A percentile compares a stretch with the other conserved stretches of the same genome.
phyloP scores from a whole-genome alignment of 352 stramenopile genomes.

The Blastocystis sp. region DNA sequence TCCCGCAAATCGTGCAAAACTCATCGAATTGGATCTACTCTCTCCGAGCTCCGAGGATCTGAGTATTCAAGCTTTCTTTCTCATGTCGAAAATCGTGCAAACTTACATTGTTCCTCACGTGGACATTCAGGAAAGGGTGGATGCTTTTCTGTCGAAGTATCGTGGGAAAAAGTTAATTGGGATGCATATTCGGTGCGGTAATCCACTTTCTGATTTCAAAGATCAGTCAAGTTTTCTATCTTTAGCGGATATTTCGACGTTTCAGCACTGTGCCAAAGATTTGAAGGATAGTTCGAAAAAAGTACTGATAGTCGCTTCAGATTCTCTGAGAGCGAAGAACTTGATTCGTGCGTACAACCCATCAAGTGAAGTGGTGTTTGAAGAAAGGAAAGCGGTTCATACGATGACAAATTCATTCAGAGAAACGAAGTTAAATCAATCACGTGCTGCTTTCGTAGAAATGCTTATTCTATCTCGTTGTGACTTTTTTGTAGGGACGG shows the following conservation, averaged over 20 bases:
- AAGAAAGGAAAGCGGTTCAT: neutral
- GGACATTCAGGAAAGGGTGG: neutral
- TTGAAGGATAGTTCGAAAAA: neutral
- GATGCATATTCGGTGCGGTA: constrained; percentile 36
- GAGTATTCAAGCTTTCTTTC: constrained; percentile 7
- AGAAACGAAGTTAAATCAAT: too few relatives aligned
- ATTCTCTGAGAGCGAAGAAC: constrained; percentile 3
- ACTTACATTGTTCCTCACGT: neutral
- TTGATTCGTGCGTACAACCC: constrained; percentile 16
- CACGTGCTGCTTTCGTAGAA: neutral
- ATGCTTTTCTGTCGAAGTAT: neutral
- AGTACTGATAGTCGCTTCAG: neutral
- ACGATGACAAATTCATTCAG: neutral
- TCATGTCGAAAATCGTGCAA: neutral
- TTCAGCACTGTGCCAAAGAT: neutral
- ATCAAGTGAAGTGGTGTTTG: neutral
- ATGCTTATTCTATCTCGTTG: neutral
- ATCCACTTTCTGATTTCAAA: constrained; percentile 28
- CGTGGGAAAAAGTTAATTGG: neutral
- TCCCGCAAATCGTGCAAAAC: neutral
- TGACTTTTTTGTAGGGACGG: neutral
- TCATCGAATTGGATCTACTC: neutral
- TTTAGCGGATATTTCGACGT: neutral
- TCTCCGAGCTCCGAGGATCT: neutral
- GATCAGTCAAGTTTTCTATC: constrained; percentile 1